Evolutionary conservation across 345 rosid genomes (phyloP), one percentile per base, ranked within the genome.

Genomic region (Schrenkiella parvula): DNA sequence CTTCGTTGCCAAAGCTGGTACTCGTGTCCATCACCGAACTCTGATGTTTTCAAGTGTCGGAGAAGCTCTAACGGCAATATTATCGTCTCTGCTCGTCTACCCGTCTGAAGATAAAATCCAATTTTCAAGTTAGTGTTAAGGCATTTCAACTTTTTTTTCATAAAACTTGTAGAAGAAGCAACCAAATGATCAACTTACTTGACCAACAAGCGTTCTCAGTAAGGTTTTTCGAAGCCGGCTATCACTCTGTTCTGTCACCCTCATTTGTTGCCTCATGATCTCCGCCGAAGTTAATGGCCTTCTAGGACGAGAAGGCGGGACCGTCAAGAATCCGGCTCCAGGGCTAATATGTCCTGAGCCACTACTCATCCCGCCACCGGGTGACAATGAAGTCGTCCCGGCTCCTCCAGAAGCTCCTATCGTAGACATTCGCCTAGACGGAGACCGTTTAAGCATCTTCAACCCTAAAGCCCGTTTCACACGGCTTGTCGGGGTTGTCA

Each of bases 211-310:
- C 51, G 90, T 86, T 63, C 95, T 81, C 90, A 89, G 80, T 39
- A 95, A 90, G 44, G 97, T 91, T 68, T 89, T 91, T 58, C 95
- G 78, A 48, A 95, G 84, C 82, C 97, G 70, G 60, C 80, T 87
- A 64, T 95, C 99, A 51, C 91, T 87, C 34, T 86, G 93, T 80
- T 95, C 99, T 21, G 93, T 87, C 25, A 95, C 97, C 78, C 81
- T 73, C 97, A 93, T 91, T 60, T 93, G 99, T 63, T 84, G 83
- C 80, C 96, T 88, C 96, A 93, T 91, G 34, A 93, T 86, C 88
- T 93, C 98, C 0, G 96, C 98, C 8, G 95, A 89, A 2, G 97
- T 91, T 51, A 89, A 47, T 1, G 95, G 98, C 37, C 98, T 66
- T 64, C 87, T 76, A 0, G 92, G 86, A 52, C 92, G 82, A 22